phyloP scores from a whole-genome alignment of 1,284 basidiomycete species.

The Cutaneotrichosporon sp. region DNA sequence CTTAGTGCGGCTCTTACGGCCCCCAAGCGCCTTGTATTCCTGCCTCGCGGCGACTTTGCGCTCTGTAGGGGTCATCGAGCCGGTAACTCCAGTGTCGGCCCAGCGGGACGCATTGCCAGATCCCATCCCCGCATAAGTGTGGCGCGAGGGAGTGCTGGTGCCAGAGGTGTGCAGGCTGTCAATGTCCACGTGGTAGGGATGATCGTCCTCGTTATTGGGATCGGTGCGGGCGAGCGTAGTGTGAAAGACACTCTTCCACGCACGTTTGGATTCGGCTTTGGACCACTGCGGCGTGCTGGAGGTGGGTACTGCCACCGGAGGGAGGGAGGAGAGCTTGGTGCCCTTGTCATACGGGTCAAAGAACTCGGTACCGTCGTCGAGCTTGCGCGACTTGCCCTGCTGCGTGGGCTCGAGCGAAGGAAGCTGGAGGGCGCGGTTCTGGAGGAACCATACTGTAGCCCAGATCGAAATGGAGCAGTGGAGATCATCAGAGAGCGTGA shows the following conservation, averaged over 20 bases:
- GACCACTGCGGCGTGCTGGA: slow-evolving; percentile 46
- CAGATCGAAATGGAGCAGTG: not conserved
- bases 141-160: slow-evolving; percentile 62
- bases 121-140: slow-evolving; percentile 37
- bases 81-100: slow-evolving; percentile 20
- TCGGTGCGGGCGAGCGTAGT: slow-evolving; percentile 36
- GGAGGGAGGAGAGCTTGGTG: slow-evolving; percentile 48
- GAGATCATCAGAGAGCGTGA: slow-evolving; percentile 1
- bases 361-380: slow-evolving; percentile 43
- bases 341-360: slow-evolving; percentile 49
- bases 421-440: slow-evolving; percentile 49
- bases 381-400: slow-evolving; percentile 49
- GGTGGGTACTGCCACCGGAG: slow-evolving; percentile 54
- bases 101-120: slow-evolving; percentile 37
- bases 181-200: slow-evolving; percentile 42
- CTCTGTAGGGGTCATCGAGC: slow-evolving; percentile 52
- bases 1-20: slow-evolving; percentile 65
- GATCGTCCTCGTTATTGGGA: slow-evolving; percentile 27
- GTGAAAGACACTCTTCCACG: slow-evolving; percentile 42
- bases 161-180: slow-evolving; percentile 55
- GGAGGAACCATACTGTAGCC: slow-evolving; percentile 77
- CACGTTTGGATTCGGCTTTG: slow-evolving; percentile 46
- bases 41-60: slow-evolving; percentile 76
- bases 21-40: slow-evolving; percentile 81
- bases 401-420: slow-evolving; percentile 46